Percentiles rank a stretch among this genome's conserved stretches.
phyloP scores from a whole-genome alignment of 164 flowering plant species.

The Vitis rupestris region DNA sequence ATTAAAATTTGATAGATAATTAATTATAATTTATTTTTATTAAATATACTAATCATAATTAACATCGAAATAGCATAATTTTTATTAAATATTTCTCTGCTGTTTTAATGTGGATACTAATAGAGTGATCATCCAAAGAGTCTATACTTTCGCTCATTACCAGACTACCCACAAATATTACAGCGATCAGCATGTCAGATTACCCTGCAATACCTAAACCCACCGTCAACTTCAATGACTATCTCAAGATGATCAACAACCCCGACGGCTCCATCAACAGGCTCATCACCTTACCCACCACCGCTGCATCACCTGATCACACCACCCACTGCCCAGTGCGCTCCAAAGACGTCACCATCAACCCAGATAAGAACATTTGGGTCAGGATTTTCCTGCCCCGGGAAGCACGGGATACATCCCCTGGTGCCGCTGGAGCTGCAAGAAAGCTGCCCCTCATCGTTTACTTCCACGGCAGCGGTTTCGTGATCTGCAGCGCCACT shows the following conservation, averaged over 20 bases:
- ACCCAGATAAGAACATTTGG: slow-evolving; percentile 27
- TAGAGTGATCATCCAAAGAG: too few species aligned
- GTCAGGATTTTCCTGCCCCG: slow-evolving; percentile 37
- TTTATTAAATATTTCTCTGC: too few species aligned
- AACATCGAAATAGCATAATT: too few species aligned
- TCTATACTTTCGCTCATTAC: too few species aligned
- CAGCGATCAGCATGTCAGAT: too few species aligned
- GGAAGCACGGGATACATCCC: neutral
- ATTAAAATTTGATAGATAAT: too few species aligned
- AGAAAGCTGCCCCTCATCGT: slow-evolving; percentile 39
- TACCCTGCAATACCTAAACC: too few species aligned
- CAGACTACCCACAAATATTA: too few species aligned
- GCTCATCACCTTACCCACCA: neutral
- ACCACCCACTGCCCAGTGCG: slow-evolving; percentile 2
- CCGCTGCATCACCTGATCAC: slow-evolving; percentile 11
- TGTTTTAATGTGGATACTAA: too few species aligned
- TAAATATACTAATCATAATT: too few species aligned
- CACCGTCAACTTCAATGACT: neutral
- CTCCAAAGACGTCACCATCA: slow-evolving; percentile 27
- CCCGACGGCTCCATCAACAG: slow-evolving; percentile 20
- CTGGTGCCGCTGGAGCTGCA: neutral
- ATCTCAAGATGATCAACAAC: slow-evolving; percentile 9
- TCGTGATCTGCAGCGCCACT: slow-evolving; percentile 29
- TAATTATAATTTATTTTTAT: too few species aligned
- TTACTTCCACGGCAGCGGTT: slow-evolving; percentile 58